A percentile compares a stretch with the other conserved stretches of the same genome.
phyloP scores from a whole-genome alignment of 1,284 basidiomycete species.

The Puccinia coronata region DNA sequence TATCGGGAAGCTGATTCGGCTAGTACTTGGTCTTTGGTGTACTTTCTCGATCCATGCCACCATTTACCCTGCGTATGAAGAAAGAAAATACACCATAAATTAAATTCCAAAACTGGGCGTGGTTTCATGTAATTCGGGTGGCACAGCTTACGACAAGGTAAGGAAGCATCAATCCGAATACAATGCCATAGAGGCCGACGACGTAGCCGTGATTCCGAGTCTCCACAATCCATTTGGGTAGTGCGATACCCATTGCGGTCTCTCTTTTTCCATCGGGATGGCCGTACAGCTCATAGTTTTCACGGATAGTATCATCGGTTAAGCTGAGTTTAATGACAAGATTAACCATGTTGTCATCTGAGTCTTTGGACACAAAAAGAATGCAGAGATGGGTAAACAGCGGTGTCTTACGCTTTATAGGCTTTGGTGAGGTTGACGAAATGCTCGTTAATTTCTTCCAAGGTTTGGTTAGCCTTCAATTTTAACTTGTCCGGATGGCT shows the following conservation, averaged over 20 bases:
- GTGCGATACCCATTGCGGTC: conserved; percentile 90
- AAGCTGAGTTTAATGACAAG: conserved; percentile 63
- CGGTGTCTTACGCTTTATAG: conserved; percentile 77
- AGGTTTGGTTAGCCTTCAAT: conserved; percentile 75
- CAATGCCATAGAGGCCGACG: conserved; percentile 78
- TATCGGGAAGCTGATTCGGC: conserved; percentile 80
- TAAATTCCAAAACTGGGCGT: neutral
- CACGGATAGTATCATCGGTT: conserved; percentile 88
- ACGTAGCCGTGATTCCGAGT: conserved; percentile 89
- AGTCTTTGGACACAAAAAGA: neutral
- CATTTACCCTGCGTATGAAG: conserved; percentile 69
- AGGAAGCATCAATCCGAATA: conserved; percentile 85
- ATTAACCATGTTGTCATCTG: neutral
- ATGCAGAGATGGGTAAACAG: neutral
- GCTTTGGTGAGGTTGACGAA: conserved; percentile 97
- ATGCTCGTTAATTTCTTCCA: conserved; percentile 81
- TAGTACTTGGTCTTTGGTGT: conserved; percentile 90
- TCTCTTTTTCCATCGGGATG: conserved; percentile 97
- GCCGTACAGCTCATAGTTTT: conserved; percentile 87
- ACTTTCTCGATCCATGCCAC: conserved; percentile 93
- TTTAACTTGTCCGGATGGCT: conserved; percentile 98
- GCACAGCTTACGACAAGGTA: conserved; percentile 71
- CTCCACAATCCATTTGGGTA: conserved; percentile 92
- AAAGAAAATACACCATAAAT: no score
- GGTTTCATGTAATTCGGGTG: neutral